Base-by-base conservation (phyloP, 2,329 filamentous ascomycete genomes). In the Pestalotiopsis sp. region DNA sequence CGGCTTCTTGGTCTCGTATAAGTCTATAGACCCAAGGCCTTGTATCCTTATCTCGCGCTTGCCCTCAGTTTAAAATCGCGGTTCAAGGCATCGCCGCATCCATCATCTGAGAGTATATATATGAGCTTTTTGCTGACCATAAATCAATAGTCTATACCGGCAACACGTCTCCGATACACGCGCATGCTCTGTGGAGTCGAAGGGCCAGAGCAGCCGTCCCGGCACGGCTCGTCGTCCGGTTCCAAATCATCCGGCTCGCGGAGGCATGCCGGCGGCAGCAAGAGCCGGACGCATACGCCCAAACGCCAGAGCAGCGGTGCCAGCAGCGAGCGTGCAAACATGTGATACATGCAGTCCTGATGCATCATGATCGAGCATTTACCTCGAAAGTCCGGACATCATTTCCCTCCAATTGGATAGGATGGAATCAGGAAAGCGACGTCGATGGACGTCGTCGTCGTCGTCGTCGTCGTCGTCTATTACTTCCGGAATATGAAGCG, bases 161-260 rank as follows among this genome's bases (percentile, higher is more conserved):
- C 83, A 20, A 88, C 87, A 14, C 82, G 88, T 7, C 80, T 86
- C n/a, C 82, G 85, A 70, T 90, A 88, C 75, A 87, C 82, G 65
- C 83, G 83, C 69, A 83, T 88, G 74, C 80, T 90, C 58, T 88
- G 86, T 75, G 87, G 87, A 49, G 83, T 85, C 71, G 82, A 85
- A 12, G 77, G 81, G 25, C 39, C 62, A n/a, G 59, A 27, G 13
- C 59, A 39, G 14, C 17, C 41, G 14, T 23, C 41, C 14, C n/a
- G 36, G 17, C 62, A 52, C n/a, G 25, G 23, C 20, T 25, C 17
- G 14, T 27, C 25, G 3, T 65, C 64, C 23, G 41, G 45, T 14
- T 20, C 27, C 9, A 55, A 65, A 39, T 64, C 62, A 13, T 25
- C 64, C 31, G 36, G 45, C 13, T 27, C 23, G 20, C 27, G 12